These are phyloP conservation scores for Camelina hispida DNA, from an alignment of 345 rosid genomes.

Conservation along the genomic window DNA sequence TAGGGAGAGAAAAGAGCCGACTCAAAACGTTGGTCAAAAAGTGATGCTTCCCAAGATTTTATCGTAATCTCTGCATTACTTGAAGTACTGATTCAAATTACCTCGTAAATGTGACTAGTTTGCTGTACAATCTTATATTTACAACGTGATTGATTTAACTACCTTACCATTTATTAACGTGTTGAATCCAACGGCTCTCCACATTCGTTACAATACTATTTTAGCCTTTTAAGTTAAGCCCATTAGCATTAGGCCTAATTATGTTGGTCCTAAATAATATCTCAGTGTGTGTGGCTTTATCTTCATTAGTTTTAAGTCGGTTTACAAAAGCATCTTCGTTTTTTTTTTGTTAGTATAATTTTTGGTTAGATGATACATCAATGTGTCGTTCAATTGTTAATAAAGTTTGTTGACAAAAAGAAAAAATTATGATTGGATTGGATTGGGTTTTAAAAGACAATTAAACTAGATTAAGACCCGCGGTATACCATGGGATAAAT, in stretches of 20 bases:
- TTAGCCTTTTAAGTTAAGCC: neutral
- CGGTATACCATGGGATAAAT: too few species aligned
- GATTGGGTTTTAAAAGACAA: neutral
- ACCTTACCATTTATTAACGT: neutral
- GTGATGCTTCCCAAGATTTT: conserved; percentile 23
- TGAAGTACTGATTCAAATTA: neutral
- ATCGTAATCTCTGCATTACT: neutral
- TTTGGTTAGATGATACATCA: neutral
- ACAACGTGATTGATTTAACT: conserved; percentile 10
- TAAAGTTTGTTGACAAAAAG: neutral
- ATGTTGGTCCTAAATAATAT: neutral
- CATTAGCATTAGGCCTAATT: neutral
- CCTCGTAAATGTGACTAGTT: conserved; percentile 13
- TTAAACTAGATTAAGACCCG: too few species aligned
- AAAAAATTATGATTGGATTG: neutral
- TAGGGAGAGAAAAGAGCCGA: neutral
- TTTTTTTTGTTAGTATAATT: neutral
- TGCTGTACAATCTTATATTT: neutral
- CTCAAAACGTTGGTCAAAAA: neutral
- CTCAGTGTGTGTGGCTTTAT: neutral
- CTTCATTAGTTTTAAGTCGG: neutral
- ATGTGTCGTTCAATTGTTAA: neutral
- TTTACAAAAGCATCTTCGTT: too few species aligned
- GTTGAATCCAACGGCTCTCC: neutral
- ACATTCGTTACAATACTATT: neutral